A percentile compares a stretch with the other conserved stretches of the same genome.
Conservation (phyloP, 257 asterid species). For the Thymus quinquecostatus region DNA sequence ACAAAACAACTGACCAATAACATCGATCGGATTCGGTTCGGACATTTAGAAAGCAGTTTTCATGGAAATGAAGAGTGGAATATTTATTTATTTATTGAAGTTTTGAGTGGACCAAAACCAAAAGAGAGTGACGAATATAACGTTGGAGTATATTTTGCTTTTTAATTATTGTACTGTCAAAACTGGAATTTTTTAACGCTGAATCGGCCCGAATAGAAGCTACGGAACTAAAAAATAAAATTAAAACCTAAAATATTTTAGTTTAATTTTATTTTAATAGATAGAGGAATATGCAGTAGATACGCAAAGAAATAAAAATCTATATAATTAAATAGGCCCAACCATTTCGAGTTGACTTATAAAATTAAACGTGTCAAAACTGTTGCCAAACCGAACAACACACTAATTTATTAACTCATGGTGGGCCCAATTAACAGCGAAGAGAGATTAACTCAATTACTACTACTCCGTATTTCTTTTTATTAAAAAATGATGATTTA, state of each 20-base stretch:
- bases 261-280: constrained; percentile 1
- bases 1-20: no score
- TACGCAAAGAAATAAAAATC: constrained; percentile 1
- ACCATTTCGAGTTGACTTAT: constrained; percentile 32
- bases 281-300: constrained; percentile 21
- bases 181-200: no score
- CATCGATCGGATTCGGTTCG: no score
- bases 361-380: constrained; percentile 20
- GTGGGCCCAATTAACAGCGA: constrained; percentile 25
- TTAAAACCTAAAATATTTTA: not conserved
- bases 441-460: not conserved
- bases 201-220: not conserved
- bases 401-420: constrained; percentile 6
- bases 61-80: not conserved
- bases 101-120: not conserved
- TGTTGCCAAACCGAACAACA: constrained; percentile 1
- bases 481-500: no score
- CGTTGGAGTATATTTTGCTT: not conserved
- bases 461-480: not conserved
- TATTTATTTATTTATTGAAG: not conserved
- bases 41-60: not conserved
- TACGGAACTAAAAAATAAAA: no score
- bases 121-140: not conserved
- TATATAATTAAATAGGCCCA: not conserved
- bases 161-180: not conserved